Conservation (phyloP, 805 yeast genomes). For the Cyberlindnera nakhonratchasimensis region DNA sequence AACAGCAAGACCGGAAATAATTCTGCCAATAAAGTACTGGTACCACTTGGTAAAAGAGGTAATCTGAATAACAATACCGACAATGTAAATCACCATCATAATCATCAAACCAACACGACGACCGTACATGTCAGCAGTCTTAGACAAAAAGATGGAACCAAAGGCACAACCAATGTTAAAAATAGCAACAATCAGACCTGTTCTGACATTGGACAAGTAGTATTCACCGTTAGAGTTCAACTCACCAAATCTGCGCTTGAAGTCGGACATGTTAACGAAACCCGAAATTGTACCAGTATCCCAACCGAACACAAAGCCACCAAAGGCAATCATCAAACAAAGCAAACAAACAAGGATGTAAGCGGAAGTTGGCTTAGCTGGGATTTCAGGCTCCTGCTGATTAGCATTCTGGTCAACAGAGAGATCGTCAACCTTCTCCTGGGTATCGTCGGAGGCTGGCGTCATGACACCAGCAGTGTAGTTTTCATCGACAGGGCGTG, state of each 20-base stretch:
- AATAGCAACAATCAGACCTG: conserved; percentile 53
- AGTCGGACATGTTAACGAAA: conserved; percentile 57
- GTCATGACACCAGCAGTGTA: conserved; percentile 21
- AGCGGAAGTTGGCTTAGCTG: conserved; percentile 33
- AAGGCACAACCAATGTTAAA: conserved; percentile 76
- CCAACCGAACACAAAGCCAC: conserved; percentile 78
- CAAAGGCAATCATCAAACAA: conserved; percentile 57
- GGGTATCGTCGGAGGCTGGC: conserved; percentile 22
- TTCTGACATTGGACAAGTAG: conserved; percentile 49
- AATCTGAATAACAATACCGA: conserved; percentile 67
- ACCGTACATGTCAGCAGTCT: conserved; percentile 60
- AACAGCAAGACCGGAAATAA: conserved; percentile 69
- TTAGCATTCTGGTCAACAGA: conserved; percentile 15
- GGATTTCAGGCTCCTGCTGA: conserved; percentile 11
- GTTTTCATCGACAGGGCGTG: conserved; percentile 11
- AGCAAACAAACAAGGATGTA: conserved; percentile 29
- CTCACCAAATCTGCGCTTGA: conserved; percentile 54
- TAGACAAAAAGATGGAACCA: conserved; percentile 62
- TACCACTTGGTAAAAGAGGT: conserved; percentile 55
- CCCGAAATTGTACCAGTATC: conserved; percentile 82
- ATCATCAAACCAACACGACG: conserved; percentile 61
- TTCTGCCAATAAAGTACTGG: conserved; percentile 68
- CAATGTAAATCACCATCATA: conserved; percentile 59
- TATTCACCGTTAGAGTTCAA: conserved; percentile 37
- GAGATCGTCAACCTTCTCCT: conserved; percentile 16